phyloP scores from a whole-genome alignment of 2,329 filamentous ascomycete species.

The Alternaria sp. region DNA sequence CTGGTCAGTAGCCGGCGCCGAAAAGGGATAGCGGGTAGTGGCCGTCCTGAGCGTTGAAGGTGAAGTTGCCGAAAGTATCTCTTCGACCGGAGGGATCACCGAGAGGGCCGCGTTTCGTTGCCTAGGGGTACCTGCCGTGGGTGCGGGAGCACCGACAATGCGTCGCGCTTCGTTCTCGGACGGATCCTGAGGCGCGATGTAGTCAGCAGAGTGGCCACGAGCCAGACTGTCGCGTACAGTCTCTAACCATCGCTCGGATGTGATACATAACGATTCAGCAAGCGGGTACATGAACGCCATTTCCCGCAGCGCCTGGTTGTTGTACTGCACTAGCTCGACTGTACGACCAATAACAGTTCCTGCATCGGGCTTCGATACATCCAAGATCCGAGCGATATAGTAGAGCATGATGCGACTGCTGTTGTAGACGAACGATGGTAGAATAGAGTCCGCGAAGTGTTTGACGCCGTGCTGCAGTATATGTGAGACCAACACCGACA shows the following conservation, averaged over 20 bases:
- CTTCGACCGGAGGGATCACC: slow-evolving; percentile 24
- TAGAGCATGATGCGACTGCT: slow-evolving; percentile 47
- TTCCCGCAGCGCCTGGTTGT: slow-evolving; percentile 40
- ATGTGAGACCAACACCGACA: slow-evolving; percentile 39
- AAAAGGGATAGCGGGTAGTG: slow-evolving; percentile 19
- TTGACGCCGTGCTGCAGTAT: slow-evolving; percentile 43
- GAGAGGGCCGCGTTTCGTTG: slow-evolving; percentile 19
- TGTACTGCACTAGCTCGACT: slow-evolving; percentile 42
- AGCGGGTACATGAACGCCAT: slow-evolving; percentile 45
- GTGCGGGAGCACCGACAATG: slow-evolving; percentile 31
- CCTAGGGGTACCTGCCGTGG: slow-evolving; percentile 15
- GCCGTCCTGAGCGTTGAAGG: slow-evolving; percentile 21
- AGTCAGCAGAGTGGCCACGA: slow-evolving; percentile 36
- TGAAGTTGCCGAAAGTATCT: slow-evolving; percentile 18
- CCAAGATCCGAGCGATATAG: slow-evolving; percentile 42
- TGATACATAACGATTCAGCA: slow-evolving; percentile 41
- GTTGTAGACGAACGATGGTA: slow-evolving; percentile 46
- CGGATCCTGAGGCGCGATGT: slow-evolving; percentile 41
- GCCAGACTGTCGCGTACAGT: slow-evolving; percentile 41
- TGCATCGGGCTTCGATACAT: slow-evolving; percentile 37
- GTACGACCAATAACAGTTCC: slow-evolving; percentile 36
- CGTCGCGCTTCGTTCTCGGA: slow-evolving; percentile 37
- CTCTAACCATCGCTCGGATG: slow-evolving; percentile 44
- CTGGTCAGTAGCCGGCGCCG: slow-evolving; percentile 13
- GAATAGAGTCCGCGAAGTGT: slow-evolving; percentile 44